phyloP scores from a whole-genome alignment of 2,329 filamentous ascomycete genomes.

The Escovopsis sp. region DNA sequence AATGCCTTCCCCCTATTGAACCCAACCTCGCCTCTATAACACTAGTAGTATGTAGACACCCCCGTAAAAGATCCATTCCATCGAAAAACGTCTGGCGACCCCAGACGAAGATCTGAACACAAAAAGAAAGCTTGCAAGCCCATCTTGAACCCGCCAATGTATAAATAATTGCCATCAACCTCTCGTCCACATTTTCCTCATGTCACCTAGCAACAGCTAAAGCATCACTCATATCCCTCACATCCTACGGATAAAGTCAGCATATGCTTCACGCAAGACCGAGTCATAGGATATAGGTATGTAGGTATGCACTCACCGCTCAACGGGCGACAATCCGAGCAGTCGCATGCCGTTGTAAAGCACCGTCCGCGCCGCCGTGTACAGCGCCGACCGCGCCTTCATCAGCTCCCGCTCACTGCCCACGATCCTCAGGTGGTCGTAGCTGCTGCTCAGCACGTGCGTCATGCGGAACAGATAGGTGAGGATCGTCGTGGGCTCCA shows the following conservation, averaged over 20 bases:
- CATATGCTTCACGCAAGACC: too few species aligned
- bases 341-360: slow-evolving; percentile 72
- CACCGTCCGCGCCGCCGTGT: slow-evolving; percentile 59
- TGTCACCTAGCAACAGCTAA: too few species aligned
- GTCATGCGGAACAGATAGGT: slow-evolving; percentile 75
- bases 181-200: too few species aligned
- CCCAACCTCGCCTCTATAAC: too few species aligned
- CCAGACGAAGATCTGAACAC: too few species aligned
- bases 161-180: too few species aligned
- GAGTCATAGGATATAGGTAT: neutral
- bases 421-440: slow-evolving; percentile 71
- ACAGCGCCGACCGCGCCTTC: slow-evolving; percentile 55
- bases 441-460: slow-evolving; percentile 63
- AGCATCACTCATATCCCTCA: neutral
- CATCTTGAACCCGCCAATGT: too few species aligned
- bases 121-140: too few species aligned
- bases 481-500: slow-evolving; percentile 48
- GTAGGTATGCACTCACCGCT: slow-evolving; percentile 26
- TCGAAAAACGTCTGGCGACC: too few species aligned
- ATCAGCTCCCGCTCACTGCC: slow-evolving; percentile 59
- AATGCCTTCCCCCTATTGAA: too few species aligned
- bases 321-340: slow-evolving; percentile 63
- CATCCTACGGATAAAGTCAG: neutral
- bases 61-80: too few species aligned
- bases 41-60: too few species aligned